Evolutionary conservation across 2,329 filamentous ascomycete genomes (phyloP), one percentile per base, ranked within the genome.

Genomic region (Epichloe gansuensis): DNA sequence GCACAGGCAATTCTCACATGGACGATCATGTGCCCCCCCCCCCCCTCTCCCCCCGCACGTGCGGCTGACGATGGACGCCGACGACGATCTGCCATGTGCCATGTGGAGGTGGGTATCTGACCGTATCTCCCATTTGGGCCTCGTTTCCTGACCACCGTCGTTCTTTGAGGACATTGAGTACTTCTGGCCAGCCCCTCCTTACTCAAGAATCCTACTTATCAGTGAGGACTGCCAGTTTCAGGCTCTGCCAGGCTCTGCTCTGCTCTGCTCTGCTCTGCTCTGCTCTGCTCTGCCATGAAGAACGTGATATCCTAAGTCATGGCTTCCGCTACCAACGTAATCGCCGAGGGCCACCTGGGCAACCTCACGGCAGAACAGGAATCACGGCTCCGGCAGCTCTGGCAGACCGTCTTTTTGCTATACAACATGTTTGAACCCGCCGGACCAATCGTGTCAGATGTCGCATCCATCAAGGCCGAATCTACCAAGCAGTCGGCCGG

Each of bases 311-410:
- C 43, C 12, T 11, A 46, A 11, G 34, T 3, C 34, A 47, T 47
- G 46, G 27, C 47, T 11, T 17, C 47, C 34, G 23, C 25, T 39
- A 31, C 50, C 50, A 27, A 35, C 36, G 43, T 17, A 17, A 41
- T 47, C 3, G 43, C 35, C 23, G 15, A 6, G 38, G 50, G 50
- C 23, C 50, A 51, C 12, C 50, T 47, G 23, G 50, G 50, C 23
- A 51, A 51, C 43, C 43, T 51, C 35, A 41, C 50, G n/a, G 8
- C 35, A 25, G 50, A 40, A 3, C 50, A 51, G 15, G 43, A 51
- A 23, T 43, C 36, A n/a, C 5, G 25, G 2, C 50, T 51, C 7
- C 50, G 50, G 17, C 11, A 43, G 27, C 36, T 49, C 5, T 49
- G 47, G 47, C 47, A 36, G 38, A 49, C 39, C 5, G 38, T 49